Evolutionary conservation across 2,329 filamentous ascomycete species (phyloP).

Genomic region (Diplodia sapinea): DNA sequence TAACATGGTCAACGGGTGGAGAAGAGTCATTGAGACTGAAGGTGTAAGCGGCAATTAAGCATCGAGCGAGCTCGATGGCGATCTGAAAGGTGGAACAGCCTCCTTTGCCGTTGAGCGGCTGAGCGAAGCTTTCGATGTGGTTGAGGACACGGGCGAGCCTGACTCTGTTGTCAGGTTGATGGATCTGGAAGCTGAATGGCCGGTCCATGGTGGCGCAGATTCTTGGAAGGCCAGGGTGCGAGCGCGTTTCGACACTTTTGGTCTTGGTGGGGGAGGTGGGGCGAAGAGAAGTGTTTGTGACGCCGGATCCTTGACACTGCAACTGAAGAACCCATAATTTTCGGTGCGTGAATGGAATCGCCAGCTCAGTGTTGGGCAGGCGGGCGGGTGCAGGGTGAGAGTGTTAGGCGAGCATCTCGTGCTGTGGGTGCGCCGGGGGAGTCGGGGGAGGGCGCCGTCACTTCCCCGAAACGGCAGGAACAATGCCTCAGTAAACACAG

Average conservation of each 20-base stretch:
- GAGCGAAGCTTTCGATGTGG: neutral
- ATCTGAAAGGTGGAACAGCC: conserved; percentile 9
- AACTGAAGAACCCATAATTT: neutral
- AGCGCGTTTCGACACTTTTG: neutral
- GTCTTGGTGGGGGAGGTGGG: neutral
- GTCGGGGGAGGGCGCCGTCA: neutral
- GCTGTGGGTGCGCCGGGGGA: too few species aligned
- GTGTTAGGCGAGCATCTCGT: too few species aligned
- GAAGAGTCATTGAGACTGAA: neutral
- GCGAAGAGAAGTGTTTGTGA: neutral
- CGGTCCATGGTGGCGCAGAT: neutral
- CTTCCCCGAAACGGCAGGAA: neutral
- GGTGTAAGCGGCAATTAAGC: neutral
- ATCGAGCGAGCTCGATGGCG: conserved; percentile 3
- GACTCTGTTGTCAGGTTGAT: too few species aligned
- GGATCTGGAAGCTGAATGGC: neutral
- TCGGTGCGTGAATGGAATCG: neutral
- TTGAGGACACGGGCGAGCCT: conserved; percentile 7
- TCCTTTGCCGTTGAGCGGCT: neutral
- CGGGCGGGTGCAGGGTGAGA: too few species aligned
- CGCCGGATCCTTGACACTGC: too few species aligned
- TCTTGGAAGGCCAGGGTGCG: neutral
- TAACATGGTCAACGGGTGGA: neutral
- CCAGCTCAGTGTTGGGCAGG: too few species aligned
- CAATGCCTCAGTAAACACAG: neutral